Evolutionary conservation across 2,329 filamentous ascomycete species (phyloP).

Genomic region (Coniochaeta pulveracea): DNA sequence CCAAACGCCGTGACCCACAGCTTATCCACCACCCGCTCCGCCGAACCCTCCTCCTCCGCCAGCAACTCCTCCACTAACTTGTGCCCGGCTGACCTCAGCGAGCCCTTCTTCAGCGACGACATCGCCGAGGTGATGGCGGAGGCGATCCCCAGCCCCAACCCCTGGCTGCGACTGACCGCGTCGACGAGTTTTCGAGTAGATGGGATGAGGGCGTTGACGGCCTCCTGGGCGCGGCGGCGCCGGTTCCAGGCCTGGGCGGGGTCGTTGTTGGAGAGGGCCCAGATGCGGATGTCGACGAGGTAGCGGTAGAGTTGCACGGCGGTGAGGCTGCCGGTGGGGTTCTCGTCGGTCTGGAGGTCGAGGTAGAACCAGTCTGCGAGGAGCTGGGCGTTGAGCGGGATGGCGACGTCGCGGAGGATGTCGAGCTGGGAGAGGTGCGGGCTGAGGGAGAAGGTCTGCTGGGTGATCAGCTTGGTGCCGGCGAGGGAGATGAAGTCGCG

Average conservation of each 20-base stretch:
- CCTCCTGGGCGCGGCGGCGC: slow-evolving; percentile 28
- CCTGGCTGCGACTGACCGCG: slow-evolving; percentile 16
- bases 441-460: slow-evolving; percentile 23
- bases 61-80: too few relatives aligned
- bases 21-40: too few relatives aligned
- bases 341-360: slow-evolving; percentile 42
- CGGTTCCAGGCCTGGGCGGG: slow-evolving; percentile 33
- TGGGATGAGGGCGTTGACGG: slow-evolving; percentile 22
- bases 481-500: slow-evolving; percentile 20
- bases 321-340: slow-evolving; percentile 34
- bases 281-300: slow-evolving; percentile 30
- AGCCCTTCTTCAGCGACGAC: too few relatives aligned
- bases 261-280: slow-evolving; percentile 35
- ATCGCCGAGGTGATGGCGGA: too few relatives aligned
- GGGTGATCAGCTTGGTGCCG: slow-evolving; percentile 26
- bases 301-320: slow-evolving; percentile 28
- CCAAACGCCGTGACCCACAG: too few relatives aligned
- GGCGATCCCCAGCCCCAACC: too few relatives aligned
- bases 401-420: slow-evolving; percentile 40
- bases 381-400: slow-evolving; percentile 44
- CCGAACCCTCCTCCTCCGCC: too few relatives aligned
- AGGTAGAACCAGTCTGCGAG: slow-evolving; percentile 46
- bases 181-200: slow-evolving; percentile 27
- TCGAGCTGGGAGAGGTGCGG: slow-evolving; percentile 27
- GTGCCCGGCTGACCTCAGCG: too few relatives aligned